A percentile compares a stretch with the other conserved stretches of the same genome.
These are phyloP conservation scores for Diacronema lutheri DNA, from an alignment of 78 protist genomes.

Conservation along the genomic window DNA sequence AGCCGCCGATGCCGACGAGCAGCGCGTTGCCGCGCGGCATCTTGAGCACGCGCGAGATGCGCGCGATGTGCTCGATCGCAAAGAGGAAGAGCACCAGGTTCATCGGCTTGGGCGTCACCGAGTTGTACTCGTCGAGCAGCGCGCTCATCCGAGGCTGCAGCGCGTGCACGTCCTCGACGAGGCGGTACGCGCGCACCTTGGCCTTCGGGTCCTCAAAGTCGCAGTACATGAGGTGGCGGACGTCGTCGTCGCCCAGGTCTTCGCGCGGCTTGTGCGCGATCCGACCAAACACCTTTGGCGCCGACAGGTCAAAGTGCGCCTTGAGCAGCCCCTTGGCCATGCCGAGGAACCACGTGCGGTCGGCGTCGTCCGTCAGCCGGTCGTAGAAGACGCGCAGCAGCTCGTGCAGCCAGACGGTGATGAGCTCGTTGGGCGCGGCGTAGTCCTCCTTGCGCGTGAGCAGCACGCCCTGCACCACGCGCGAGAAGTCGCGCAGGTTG, in stretches of 20 bases:
- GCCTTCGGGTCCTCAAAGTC: constrained; percentile 27
- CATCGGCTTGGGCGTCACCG: constrained; percentile 2
- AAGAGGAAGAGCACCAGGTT: constrained; percentile 44
- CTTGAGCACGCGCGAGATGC: constrained; percentile 37
- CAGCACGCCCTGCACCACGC: constrained; percentile 73
- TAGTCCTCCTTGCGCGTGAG: not conserved
- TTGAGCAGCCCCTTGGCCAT: not conserved
- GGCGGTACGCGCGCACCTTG: constrained; percentile 30
- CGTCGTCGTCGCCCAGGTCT: not conserved
- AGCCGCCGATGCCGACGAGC: constrained; percentile 61
- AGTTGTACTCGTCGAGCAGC: constrained; percentile 71
- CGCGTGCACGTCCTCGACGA: constrained; percentile 37
- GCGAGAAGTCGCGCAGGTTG: constrained; percentile 77
- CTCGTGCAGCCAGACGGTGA: constrained; percentile 53
- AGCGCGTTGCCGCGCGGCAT: constrained; percentile 54
- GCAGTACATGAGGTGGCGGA: constrained; percentile 34
- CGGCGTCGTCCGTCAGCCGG: constrained; percentile 51
- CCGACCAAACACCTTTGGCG: not conserved
- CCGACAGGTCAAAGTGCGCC: not conserved
- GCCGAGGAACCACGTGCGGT: constrained; percentile 45
- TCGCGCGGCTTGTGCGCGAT: not conserved
- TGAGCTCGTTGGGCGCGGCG: not conserved
- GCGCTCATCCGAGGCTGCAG: constrained; percentile 42
- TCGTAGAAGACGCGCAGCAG: constrained; percentile 41
- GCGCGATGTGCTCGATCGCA: constrained; percentile 39